Base-by-base conservation (phyloP, 1,284 basidiomycete genomes). In the Chalciporus sp. region DNA sequence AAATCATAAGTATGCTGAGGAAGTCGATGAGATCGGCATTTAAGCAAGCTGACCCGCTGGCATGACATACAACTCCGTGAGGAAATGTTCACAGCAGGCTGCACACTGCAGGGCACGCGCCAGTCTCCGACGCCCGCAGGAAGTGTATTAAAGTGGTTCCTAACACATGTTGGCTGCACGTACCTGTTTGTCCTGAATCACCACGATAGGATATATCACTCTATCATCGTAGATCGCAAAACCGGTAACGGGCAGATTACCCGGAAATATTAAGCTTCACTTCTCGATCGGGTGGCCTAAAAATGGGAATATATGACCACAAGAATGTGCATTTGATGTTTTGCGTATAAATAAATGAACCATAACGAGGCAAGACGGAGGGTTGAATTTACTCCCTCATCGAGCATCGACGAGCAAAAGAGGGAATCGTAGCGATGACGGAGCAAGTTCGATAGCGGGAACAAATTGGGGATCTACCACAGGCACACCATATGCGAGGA, bases 401-500 rank as follows among this genome's bases (percentile, higher is more conserved):
- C 64, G 61, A 51, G 50, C 42, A 48, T 72, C 65, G 50, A 72
- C 41, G 35, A 72, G 65, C 41, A 74, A 59, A 57, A 75, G 62
- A 7, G 71, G 71, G 62, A 75, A 75, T 56, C 84, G 74, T 44
- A 80, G 72, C 49, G 78, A 79, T 27, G 83, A 77, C 56, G 82
- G 83, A 19, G 79, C 82, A 39, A 83, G 62, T 52, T 82, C 77
- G 29, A 84, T 62, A 35, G 78, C 76, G 31, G 78, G 67, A 48
- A 78, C 72, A 61, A 80, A 80, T 39, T 76, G 73, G 53, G 77
- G 72, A 46, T 81, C 79, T 43, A 70, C 55, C 19, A 67, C 63
- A 49, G 81, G 79, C 42, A 71, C 65, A 11, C 80, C 81, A 54
- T 74, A 73, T 41, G 73, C 71, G 50, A 81, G 64, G 37, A 82